Percentiles rank a stretch among this genome's conserved stretches.
Conservation (phyloP, 192 early-diverging fungal species). For the Rhizoclosmatium sp. region DNA sequence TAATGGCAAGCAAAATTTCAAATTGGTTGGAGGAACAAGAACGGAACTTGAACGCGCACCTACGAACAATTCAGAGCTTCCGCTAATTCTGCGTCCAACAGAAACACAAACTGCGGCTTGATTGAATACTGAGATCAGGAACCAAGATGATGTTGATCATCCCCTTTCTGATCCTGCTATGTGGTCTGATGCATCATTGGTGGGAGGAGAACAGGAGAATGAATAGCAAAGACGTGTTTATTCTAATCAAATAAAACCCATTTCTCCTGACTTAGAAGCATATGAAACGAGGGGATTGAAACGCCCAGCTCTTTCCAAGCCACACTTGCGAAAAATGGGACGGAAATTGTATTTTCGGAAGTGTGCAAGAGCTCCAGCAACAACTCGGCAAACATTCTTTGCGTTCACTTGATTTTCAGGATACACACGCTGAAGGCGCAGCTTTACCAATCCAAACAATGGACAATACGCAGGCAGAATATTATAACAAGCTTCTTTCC, state of each 20-base stretch:
- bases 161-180: not conserved
- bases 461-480: slow-evolving; percentile 42
- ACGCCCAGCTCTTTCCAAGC: not conserved
- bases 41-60: slow-evolving; percentile 5
- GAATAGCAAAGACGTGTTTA: not conserved
- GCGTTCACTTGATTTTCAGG: not conserved
- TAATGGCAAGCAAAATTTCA: not conserved
- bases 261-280: not conserved
- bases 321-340: slow-evolving; percentile 10
- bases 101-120: not conserved
- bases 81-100: not conserved
- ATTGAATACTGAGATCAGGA: not conserved
- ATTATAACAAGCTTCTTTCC: slow-evolving; percentile 21
- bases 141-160: slow-evolving; percentile 3
- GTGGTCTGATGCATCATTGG: not conserved
- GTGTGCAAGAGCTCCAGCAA: not conserved
- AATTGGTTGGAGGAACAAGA: not conserved
- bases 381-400: not conserved
- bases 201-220: not conserved
- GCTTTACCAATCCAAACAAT: slow-evolving; percentile 22
- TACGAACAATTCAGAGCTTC: not conserved
- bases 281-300: not conserved
- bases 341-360: not conserved
- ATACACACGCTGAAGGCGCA: not conserved
- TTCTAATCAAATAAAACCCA: not conserved